Evolutionary conservation across 2,329 filamentous ascomycete species (phyloP).

Genomic region (Tolypocladium nubicola): DNA sequence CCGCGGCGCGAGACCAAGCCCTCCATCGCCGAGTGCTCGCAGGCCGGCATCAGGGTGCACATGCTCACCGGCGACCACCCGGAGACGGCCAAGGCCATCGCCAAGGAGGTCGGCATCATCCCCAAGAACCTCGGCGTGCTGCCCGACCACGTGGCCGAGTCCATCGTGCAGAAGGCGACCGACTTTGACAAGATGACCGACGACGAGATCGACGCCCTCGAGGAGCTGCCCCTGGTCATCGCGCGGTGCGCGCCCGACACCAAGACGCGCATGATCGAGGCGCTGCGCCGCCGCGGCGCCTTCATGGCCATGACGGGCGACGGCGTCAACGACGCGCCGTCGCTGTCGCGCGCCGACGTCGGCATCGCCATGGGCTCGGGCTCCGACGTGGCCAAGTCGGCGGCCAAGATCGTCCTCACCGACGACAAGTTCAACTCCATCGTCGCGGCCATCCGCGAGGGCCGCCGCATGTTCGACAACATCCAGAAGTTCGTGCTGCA

Average conservation of each 20-base stretch:
- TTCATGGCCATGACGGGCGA: slow-evolving; percentile 86
- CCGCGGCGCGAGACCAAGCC: slow-evolving; percentile 70
- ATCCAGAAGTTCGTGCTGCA: slow-evolving; percentile 83
- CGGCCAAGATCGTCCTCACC: slow-evolving; percentile 70
- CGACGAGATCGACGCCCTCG: slow-evolving; percentile 63
- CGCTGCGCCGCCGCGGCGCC: slow-evolving; percentile 62
- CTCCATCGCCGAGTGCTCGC: slow-evolving; percentile 59
- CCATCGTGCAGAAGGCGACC: slow-evolving; percentile 63
- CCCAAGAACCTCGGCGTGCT: slow-evolving; percentile 50
- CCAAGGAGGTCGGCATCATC: slow-evolving; percentile 68
- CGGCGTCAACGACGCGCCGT: slow-evolving; percentile 79
- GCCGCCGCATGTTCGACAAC: slow-evolving; percentile 77
- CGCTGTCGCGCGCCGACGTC: slow-evolving; percentile 70
- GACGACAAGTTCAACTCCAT: slow-evolving; percentile 87
- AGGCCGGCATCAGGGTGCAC: slow-evolving; percentile 67
- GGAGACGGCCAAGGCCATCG: slow-evolving; percentile 68
- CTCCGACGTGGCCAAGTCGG: slow-evolving; percentile 77
- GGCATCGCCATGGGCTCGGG: slow-evolving; percentile 88
- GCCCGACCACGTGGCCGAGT: slow-evolving; percentile 50
- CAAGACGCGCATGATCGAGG: slow-evolving; percentile 86
- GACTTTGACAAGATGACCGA: slow-evolving; percentile 72
- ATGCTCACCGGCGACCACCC: slow-evolving; percentile 81
- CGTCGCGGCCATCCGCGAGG: slow-evolving; percentile 72
- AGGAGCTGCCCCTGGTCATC: slow-evolving; percentile 69
- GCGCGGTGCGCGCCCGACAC: slow-evolving; percentile 77